These are phyloP conservation scores for Madurella fahalii DNA, from an alignment of 2,329 filamentous ascomycete genomes.

Conservation along the genomic window DNA sequence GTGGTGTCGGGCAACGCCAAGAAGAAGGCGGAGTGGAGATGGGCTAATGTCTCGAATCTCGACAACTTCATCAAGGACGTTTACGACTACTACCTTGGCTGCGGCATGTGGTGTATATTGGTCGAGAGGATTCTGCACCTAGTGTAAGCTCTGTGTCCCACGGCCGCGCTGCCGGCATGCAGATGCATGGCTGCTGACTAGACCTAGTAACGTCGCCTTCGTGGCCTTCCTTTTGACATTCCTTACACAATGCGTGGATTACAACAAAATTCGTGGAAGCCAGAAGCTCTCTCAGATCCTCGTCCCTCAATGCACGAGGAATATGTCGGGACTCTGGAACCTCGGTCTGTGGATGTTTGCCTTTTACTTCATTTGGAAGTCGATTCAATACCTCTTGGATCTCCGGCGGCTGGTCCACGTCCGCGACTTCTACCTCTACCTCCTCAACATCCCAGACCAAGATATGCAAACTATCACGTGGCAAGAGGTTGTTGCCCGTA, in stretches of 20 bases:
- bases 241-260: slow-evolving; percentile 81
- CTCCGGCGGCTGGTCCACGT: slow-evolving; percentile 69
- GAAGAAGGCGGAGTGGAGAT: slow-evolving; percentile 84
- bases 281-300: slow-evolving; percentile 50
- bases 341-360: slow-evolving; percentile 78
- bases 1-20: slow-evolving; percentile 41
- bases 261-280: slow-evolving; percentile 66
- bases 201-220: slow-evolving; percentile 68
- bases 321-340: slow-evolving; percentile 73
- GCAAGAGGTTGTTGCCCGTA: slow-evolving; percentile 81
- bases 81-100: slow-evolving; percentile 79
- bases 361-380: slow-evolving; percentile 80
- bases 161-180: neutral
- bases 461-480: slow-evolving; percentile 94
- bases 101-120: slow-evolving; percentile 81
- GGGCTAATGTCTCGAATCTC: slow-evolving; percentile 85
- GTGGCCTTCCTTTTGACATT: slow-evolving; percentile 80
- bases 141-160: slow-evolving; percentile 50
- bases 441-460: slow-evolving; percentile 73
- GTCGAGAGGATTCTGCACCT: slow-evolving; percentile 68
- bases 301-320: slow-evolving; percentile 69
- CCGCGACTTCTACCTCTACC: slow-evolving; percentile 78
- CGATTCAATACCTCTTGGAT: slow-evolving; percentile 69
- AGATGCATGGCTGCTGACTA: slow-evolving; percentile 9
- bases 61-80: slow-evolving; percentile 82